A percentile compares a stretch with the other conserved stretches of the same genome.
Evolutionary conservation across 306 rosid genomes (phyloP).

Genomic region (Inga oerstediana): DNA sequence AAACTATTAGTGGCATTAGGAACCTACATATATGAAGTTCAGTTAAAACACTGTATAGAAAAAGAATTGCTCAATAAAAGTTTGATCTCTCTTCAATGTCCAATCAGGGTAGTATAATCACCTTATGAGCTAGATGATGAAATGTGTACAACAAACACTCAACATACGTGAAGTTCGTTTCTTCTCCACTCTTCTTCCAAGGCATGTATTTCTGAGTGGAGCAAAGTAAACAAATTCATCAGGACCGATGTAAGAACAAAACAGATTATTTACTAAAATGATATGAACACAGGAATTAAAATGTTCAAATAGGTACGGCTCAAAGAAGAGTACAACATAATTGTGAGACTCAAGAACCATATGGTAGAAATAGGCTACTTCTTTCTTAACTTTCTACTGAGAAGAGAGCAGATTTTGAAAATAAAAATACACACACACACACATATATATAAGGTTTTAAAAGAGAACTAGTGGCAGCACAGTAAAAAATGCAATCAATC

Average conservation of each 20-base stretch:
- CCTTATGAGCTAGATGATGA: slow-evolving; percentile 98
- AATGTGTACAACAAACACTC: slow-evolving; percentile 95
- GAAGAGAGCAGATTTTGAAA: neutral
- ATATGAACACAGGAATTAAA: neutral
- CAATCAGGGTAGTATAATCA: slow-evolving; percentile 34
- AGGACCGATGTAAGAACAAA: neutral
- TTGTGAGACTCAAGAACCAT: neutral
- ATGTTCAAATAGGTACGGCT: neutral
- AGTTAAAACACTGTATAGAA: slow-evolving; percentile 13
- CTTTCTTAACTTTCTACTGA: neutral
- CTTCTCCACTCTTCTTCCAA: slow-evolving; percentile 90
- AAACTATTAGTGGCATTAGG: slow-evolving; percentile 99
- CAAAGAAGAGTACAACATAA: neutral
- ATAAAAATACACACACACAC: neutral
- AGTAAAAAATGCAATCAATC: neutral
- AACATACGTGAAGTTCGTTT: slow-evolving; percentile 88
- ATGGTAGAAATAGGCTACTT: neutral
- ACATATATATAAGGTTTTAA: neutral
- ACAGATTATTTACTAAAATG: neutral
- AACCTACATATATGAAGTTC: slow-evolving; percentile 65
- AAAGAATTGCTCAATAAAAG: slow-evolving; percentile 14
- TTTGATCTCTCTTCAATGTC: slow-evolving; percentile 3
- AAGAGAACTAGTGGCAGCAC: neutral
- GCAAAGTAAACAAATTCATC: slow-evolving; percentile 23
- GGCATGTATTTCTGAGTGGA: slow-evolving; percentile 87